Evolutionary conservation across 805 yeast species (phyloP).

Genomic region (Cyberlindnera xylosilytica): DNA sequence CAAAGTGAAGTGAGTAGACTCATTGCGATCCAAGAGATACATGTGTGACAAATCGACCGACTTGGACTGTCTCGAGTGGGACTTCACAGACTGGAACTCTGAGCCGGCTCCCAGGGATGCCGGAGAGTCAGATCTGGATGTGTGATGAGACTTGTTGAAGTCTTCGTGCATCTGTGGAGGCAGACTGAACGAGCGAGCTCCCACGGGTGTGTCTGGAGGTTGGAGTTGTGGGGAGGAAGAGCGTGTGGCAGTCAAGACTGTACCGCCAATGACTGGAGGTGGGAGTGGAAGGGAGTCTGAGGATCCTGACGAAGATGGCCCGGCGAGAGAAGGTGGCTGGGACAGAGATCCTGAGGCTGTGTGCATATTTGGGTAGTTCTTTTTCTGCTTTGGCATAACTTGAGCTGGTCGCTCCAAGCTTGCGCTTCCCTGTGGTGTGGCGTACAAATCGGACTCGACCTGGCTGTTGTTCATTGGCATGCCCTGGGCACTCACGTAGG

Average conservation of each 20-base stretch:
- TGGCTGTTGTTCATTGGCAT: not conserved
- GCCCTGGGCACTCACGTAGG: constrained; percentile 4
- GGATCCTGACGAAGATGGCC: too few species aligned
- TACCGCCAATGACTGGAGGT: not conserved
- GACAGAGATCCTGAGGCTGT: too few species aligned
- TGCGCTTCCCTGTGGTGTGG: too few species aligned
- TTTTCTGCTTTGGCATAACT: not conserved
- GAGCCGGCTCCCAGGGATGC: constrained; percentile 6
- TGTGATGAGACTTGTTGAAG: constrained; percentile 1
- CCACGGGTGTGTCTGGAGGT: constrained; percentile 22
- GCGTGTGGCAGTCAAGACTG: not conserved
- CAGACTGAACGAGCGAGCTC: constrained; percentile 23
- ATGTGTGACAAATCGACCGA: constrained; percentile 42
- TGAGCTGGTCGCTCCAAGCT: too few species aligned
- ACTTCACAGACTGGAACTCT: not conserved
- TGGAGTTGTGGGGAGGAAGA: constrained; percentile 15
- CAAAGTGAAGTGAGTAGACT: constrained; percentile 34
- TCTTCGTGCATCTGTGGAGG: constrained; percentile 13
- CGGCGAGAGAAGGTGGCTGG: too few species aligned
- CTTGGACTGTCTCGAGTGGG: constrained; percentile 28
- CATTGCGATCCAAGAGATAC: constrained; percentile 32
- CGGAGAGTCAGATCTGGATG: constrained; percentile 18
- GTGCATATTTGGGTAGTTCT: not conserved
- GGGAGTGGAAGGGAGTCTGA: constrained; percentile 3
- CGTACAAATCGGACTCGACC: too few species aligned